These are phyloP conservation scores for Pleoardoris graminearum DNA, from an alignment of 2,329 filamentous ascomycete species.

Conservation along the genomic window DNA sequence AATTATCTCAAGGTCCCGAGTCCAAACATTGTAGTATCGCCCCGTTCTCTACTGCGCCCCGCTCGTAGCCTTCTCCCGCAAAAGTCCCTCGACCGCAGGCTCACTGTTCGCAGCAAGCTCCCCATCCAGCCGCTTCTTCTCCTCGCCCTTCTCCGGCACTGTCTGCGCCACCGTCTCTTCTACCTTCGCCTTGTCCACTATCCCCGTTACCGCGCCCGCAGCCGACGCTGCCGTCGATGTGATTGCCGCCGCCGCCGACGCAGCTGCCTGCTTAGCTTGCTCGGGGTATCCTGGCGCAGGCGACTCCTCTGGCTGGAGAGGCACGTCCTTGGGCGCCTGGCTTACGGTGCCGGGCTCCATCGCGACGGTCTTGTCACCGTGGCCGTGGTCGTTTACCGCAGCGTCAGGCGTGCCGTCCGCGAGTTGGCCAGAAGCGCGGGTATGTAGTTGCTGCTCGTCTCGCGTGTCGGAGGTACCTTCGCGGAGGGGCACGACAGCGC, in stretches of 20 bases:
- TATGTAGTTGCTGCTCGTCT: conserved; percentile 48
- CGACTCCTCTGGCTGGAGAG: conserved; percentile 39
- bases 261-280: conserved; percentile 49
- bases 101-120: conserved; percentile 36
- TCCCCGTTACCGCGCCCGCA: conserved; percentile 36
- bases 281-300: conserved; percentile 45
- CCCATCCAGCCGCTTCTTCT: conserved; percentile 34
- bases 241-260: conserved; percentile 30
- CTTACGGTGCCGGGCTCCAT: conserved; percentile 55
- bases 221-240: conserved; percentile 38
- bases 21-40: no score
- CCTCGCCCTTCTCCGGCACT: conserved; percentile 30
- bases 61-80: conserved; percentile 34
- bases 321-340: conserved; percentile 54
- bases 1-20: no score
- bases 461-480: conserved; percentile 48
- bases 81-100: conserved; percentile 36
- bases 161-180: conserved; percentile 25
- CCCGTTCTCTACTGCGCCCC: no score
- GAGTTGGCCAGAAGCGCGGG: conserved; percentile 50
- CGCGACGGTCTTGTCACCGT: conserved; percentile 50
- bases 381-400: conserved; percentile 46
- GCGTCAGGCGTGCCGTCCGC: conserved; percentile 48
- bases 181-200: conserved; percentile 26
- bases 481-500: conserved; percentile 33